Base-by-base conservation (phyloP, 495 filamentous ascomycete genomes). In the Aspergillus leporis region DNA sequence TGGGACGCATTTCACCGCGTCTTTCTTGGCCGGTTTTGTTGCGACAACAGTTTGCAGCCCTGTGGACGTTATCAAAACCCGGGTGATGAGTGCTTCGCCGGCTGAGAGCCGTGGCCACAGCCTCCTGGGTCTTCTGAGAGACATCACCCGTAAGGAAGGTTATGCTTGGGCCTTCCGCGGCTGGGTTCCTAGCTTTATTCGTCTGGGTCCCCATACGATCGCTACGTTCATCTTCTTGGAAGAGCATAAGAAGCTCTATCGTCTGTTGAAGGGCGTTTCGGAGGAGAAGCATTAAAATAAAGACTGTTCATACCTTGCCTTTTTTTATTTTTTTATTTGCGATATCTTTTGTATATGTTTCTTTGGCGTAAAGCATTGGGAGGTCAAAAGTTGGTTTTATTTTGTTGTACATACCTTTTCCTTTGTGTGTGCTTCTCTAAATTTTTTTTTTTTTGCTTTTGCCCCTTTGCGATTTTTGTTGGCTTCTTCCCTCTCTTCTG, bases 51-150 rank as follows among this genome's bases (percentile, higher is more conserved):
- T 97, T 25, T 97, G 93, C 73, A 93, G 89, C 38, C 94, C 94
- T 0, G 91, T 97, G 10, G 94, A 98, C 69, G 94, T 98, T 9
- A 91, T 98, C 77, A 98, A 98, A 83, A 98, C 93, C 30, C 79
- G 94, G 2, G 84, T 98, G 32, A 98, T 98, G 94, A 89, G 83
- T 51, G 84, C 90, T 3, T 80, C 81, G 30, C 67, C 66, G n/a
- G 63, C 70, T 2, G 75, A 78, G 65, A 74, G 67, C 58, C 79
- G 76, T 55, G 85, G 81, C 36, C 81, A 86, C 51, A 81, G 82
- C 38, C 77, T 93, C 18, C 61, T 78, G 7, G 70, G 76, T 50
- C 63, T 92, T 19, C 66, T 95, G 62, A 69, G 74, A 6, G 87
- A 91, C 40, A 89, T 93, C 30, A 87, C 85, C 60, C 84, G 80